A percentile compares a stretch with the other conserved stretches of the same genome.
phyloP scores from a whole-genome alignment of 768 basidiomycete species.

The Cytidiella melzeri region DNA sequence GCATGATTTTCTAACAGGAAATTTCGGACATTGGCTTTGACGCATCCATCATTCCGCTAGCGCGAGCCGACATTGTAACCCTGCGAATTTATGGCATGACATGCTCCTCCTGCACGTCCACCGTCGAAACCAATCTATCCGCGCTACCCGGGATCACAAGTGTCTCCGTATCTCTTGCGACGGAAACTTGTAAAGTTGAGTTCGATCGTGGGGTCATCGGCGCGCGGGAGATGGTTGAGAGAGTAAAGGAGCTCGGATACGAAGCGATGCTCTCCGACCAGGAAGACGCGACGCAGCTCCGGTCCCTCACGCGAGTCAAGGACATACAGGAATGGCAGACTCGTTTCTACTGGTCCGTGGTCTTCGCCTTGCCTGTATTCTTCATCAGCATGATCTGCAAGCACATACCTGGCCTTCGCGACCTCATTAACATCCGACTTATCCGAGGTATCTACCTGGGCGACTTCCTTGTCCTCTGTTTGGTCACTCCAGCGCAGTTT shows the following conservation, averaged over 20 bases:
- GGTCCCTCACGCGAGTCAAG: slow-evolving; percentile 80
- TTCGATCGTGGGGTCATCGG: slow-evolving; percentile 72
- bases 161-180: slow-evolving; percentile 69
- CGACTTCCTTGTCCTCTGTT: slow-evolving; percentile 64
- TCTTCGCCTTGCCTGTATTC: slow-evolving; percentile 92
- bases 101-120: slow-evolving; percentile 72
- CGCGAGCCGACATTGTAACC: slow-evolving; percentile 59
- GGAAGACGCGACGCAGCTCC: slow-evolving; percentile 75
- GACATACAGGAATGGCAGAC: slow-evolving; percentile 88
- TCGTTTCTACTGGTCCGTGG: slow-evolving; percentile 66
- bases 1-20: slow-evolving; percentile 46
- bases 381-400: slow-evolving; percentile 83
- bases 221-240: slow-evolving; percentile 84
- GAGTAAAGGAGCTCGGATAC: slow-evolving; percentile 84
- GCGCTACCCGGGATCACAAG: slow-evolving; percentile 66
- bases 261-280: slow-evolving; percentile 83
- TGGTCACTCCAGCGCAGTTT: slow-evolving; percentile 91
- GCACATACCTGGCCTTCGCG: slow-evolving; percentile 53
- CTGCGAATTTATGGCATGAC: slow-evolving; percentile 91
- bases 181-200: slow-evolving; percentile 66
- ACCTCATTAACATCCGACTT: slow-evolving; percentile 44
- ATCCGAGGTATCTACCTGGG: slow-evolving; percentile 72
- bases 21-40: slow-evolving; percentile 93
- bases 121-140: slow-evolving; percentile 66
- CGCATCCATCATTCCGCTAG: slow-evolving; percentile 66